A percentile compares a stretch with the other conserved stretches of the same genome.
phyloP scores from a whole-genome alignment of 805 yeast species.

The Schwanniomyces polymorphus region DNA sequence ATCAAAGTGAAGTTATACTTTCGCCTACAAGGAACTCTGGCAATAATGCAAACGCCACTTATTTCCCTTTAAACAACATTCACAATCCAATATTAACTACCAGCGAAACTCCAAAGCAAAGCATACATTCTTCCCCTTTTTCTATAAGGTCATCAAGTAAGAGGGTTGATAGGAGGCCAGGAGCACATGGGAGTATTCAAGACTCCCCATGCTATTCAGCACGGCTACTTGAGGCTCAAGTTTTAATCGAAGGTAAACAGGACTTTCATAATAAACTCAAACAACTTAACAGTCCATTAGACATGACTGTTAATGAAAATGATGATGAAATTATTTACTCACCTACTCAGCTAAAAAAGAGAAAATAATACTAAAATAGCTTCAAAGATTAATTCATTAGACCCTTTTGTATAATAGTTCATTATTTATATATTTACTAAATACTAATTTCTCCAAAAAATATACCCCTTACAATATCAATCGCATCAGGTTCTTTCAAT shows the following conservation, averaged over 20 bases:
- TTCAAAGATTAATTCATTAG: not conserved
- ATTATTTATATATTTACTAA: slow-evolving; percentile 3
- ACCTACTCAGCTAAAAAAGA: not conserved
- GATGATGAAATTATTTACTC: not conserved
- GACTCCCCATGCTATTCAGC: slow-evolving; percentile 39
- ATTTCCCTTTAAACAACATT: not conserved
- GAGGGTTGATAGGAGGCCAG: slow-evolving; percentile 22
- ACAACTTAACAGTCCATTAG: not conserved
- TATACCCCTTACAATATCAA: slow-evolving; percentile 58
- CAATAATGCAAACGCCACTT: not conserved
- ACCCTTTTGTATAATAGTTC: not conserved
- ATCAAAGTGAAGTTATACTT: not conserved
- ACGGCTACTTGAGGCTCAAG: slow-evolving; percentile 16
- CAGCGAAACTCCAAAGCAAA: not conserved
- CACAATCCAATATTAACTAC: not conserved
- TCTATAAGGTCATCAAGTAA: not conserved
- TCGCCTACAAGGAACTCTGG: not conserved
- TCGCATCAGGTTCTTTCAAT: slow-evolving; percentile 46
- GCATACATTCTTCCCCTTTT: slow-evolving; percentile 1
- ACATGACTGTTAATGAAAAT: not conserved
- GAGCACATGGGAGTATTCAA: slow-evolving; percentile 32
- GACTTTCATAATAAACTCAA: not conserved
- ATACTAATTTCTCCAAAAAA: slow-evolving; percentile 64
- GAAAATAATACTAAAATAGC: not conserved
- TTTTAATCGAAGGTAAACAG: not conserved